Base-by-base conservation (phyloP, 257 asterid species). In the Lavandula angustifolia region DNA sequence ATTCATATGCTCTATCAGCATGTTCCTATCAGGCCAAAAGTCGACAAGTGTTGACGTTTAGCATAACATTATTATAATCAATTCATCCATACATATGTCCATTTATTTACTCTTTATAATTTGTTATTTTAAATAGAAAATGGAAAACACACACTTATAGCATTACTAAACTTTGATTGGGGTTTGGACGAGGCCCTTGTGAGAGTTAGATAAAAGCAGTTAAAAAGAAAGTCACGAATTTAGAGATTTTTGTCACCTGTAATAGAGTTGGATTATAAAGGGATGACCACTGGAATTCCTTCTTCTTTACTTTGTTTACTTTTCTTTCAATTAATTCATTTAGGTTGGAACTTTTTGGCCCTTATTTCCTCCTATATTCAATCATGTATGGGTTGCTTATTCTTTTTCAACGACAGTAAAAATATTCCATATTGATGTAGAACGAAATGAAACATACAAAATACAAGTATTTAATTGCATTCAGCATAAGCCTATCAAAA, bases 151-250 rank as follows among this genome's bases (percentile, higher is more conserved):
- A 43, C 72, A 54, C 40, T 5, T 1, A 29, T 5, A 54, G 41
- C 40, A 49, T 38, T 41, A 41, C 62, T 66, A 40, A 12, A 66
- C 50, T 41, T 64, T 51, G 42, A 66, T 42, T 17, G 33, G 62
- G 56, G 48, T 33, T 8, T 62, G 57, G 60, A 64, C 9, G 32
- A n/a, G 33, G 32, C 42, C 29, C 32, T 54, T 66, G 54, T 29
- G 34, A 54, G 35, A 22, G 29, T 52, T 41, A 54, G 57, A 51
- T 51, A 57, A 22, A 22, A 37, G 16, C 14, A 5, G 38, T 10
- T 34, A 5, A 51, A 53, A 50, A 41, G 42, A 35, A 37, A 50
- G 60, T 37, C 51, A 37, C 42, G 7, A 9, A 35, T 12, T 5
- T 2, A 18, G 11, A 32, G 18, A 6, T 16, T 29, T 62, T 22